Evolutionary conservation across 495 filamentous ascomycete genomes (phyloP), one percentile per base, ranked within the genome.

Genomic region (Corynascus novoguineensis): DNA sequence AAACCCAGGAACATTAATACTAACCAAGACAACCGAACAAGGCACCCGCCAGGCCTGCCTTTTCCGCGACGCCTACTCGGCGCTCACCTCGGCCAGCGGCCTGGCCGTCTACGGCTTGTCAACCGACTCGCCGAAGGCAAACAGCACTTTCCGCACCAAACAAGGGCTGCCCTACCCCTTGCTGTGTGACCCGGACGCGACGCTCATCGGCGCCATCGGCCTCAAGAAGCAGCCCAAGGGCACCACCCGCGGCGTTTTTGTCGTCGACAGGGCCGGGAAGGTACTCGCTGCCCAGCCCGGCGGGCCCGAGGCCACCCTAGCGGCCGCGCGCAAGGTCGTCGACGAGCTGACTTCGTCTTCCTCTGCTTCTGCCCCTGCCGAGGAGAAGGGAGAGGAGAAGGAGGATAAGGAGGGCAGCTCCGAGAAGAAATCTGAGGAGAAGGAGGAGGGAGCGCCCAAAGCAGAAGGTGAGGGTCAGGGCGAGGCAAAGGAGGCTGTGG

Each of bases 41-140:
- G 91, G 91, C 77, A 97, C 90, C 38, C 89, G 79, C 28, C 93
- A 97, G 83, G 93, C 80, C 49, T 97, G 93, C 72, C 75, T 91
- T 57, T 97, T 98, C 76, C 83, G 92, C 60, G 93, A 97, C 78
- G 73, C 79, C 12, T 86, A 92, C 72, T 71, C 74, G n/a, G 69
- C 82, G 50, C 78, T 98, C 44, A 89, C 83, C n/a, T 87, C 83
- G n/a, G 79, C 83, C n/a, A 83, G 80, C 31, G 92, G 93, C 22
- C 80, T 95, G 41, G 77, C 85, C 58, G 86, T 98, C 68, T 97
- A 88, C 69, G 93, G 93, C 24, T 82, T 98, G 21, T 93, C 88
- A 12, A 80, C 83, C 53, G 93, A 98, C 74, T 85, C 83, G 9
- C 84, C 90, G 60, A 92, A 90, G 70, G 81, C 88, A 55, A 98